Evolutionary conservation across 2,329 filamentous ascomycete genomes (phyloP), one percentile per base, ranked within the genome.

Genomic region (Fusarium musae): DNA sequence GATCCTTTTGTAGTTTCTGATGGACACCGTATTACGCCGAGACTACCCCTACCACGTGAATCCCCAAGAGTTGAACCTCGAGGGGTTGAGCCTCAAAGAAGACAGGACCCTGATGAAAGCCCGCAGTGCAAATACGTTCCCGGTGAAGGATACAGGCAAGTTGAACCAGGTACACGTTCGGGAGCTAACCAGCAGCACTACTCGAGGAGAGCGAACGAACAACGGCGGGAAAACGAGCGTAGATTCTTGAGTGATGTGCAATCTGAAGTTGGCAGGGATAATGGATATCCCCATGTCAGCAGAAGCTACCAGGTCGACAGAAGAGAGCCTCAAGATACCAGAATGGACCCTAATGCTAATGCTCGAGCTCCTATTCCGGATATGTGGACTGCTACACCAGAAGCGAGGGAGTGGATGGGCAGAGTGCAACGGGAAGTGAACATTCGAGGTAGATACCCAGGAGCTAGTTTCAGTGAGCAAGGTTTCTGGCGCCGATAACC

Each of bases 1-100:
- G 32, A 36, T 26, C 49, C 32, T 36, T 15, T 3, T 19, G 30
- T 36, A 21, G 11, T 52, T 26, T 26, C 17, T 23, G n/a, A 21
- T 26, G 13, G 49, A 36, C 2, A 21, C 9, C 49, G 17, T 11
- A 9, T 36, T 26, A 9, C 6, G n/a, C n/a, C 17, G 4, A 21
- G 17, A 9, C 8, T 4, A 3, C 11, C 4, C 17, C 17, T 8
- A 8, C n/a, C n/a, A 15, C 16, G 10, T 2, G 16, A 11, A 15
- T 19, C 9, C 6, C n/a, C 12, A 19, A 26, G 16, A 34, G 30
- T 23, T 17, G 47, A 34, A 34, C 30, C 9, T 16, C 26, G 6
- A 28, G 15, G 19, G 6, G 40, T 23, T 43, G 15, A 16, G 7
- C 42, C 5, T n/a, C 47, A 26, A 34, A 34, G 1, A 15, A 7